A percentile compares a stretch with the other conserved stretches of the same genome.
phyloP scores from a whole-genome alignment of 495 filamentous ascomycete species.

The Neurospora tetrasperma region DNA sequence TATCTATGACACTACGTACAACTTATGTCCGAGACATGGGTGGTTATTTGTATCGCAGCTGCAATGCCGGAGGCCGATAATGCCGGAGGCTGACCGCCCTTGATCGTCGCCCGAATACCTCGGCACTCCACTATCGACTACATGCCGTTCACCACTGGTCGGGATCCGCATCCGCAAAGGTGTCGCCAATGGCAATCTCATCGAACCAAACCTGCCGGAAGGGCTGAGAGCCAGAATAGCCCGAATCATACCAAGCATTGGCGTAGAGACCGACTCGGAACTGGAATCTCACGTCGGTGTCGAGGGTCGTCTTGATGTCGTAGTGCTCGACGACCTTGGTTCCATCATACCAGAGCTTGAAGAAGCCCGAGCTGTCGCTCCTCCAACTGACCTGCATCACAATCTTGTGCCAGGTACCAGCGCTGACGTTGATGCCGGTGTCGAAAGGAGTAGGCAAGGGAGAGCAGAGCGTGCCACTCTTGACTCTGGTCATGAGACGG shows the following conservation, averaged over 20 bases:
- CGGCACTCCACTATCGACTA: not conserved
- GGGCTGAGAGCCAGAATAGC: conserved; percentile 36
- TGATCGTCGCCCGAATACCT: not conserved
- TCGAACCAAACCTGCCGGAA: conserved; percentile 45
- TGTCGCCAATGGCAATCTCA: conserved; percentile 39
- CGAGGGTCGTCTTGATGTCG: conserved; percentile 36
- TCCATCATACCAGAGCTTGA: conserved; percentile 44
- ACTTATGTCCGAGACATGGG: not conserved
- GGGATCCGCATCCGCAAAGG: conserved; percentile 37
- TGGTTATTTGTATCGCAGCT: not conserved
- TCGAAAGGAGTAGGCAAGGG: conserved; percentile 25
- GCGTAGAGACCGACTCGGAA: conserved; percentile 47
- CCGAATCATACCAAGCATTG: conserved; percentile 44
- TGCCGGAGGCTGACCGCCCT: not conserved
- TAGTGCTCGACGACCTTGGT: conserved; percentile 35
- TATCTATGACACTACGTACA: not conserved
- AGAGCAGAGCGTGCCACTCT: conserved; percentile 28
- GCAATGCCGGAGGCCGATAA: not conserved
- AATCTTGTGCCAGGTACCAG: conserved; percentile 41
- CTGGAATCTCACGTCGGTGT: conserved; percentile 37
- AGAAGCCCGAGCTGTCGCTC: conserved; percentile 35
- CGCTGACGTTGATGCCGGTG: conserved; percentile 30
- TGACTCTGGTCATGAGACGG: conserved; percentile 38
- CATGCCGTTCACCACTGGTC: conserved; percentile 4
- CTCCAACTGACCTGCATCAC: conserved; percentile 41